Evolutionary conservation across 1,284 basidiomycete genomes (phyloP).

Genomic region (Flammula alnicola): DNA sequence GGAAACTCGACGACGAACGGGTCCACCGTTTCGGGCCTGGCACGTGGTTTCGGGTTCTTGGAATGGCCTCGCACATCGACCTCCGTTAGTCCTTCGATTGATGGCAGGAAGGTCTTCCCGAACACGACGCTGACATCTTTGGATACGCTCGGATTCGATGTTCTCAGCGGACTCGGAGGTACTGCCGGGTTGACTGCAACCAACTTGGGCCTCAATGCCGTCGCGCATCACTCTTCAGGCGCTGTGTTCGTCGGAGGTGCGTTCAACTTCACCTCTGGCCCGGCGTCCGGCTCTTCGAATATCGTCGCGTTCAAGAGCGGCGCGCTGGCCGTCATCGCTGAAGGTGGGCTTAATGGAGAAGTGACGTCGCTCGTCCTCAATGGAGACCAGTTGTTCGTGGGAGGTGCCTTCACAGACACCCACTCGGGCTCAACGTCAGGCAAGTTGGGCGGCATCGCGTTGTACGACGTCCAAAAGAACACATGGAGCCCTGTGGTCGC

Average conservation of each 20-base stretch:
- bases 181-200: conserved; percentile 35
- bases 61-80: conserved; percentile 69
- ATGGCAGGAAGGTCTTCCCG: conserved; percentile 63
- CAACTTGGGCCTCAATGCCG: conserved; percentile 51
- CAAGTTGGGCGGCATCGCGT: conserved; percentile 66
- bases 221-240: conserved; percentile 69
- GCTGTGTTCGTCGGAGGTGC: conserved; percentile 78
- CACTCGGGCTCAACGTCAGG: conserved; percentile 55
- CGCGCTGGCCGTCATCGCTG: conserved; percentile 55
- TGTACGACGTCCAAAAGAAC: conserved; percentile 74
- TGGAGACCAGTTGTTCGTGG: conserved; percentile 77
- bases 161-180: conserved; percentile 61
- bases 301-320: conserved; percentile 75
- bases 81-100: conserved; percentile 40
- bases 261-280: conserved; percentile 67
- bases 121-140: conserved; percentile 77
- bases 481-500: conserved; percentile 74
- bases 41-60: conserved; percentile 72
- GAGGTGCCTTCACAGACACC: conserved; percentile 84
- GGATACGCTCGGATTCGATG: conserved; percentile 64
- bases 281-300: conserved; percentile 66
- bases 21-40: conserved; percentile 31
- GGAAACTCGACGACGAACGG: conserved; percentile 16
- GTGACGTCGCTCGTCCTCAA: conserved; percentile 70
- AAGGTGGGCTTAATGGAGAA: conserved; percentile 74